Evolutionary conservation across 768 basidiomycete genomes (phyloP).

Genomic region (Lactarius psammicola): DNA sequence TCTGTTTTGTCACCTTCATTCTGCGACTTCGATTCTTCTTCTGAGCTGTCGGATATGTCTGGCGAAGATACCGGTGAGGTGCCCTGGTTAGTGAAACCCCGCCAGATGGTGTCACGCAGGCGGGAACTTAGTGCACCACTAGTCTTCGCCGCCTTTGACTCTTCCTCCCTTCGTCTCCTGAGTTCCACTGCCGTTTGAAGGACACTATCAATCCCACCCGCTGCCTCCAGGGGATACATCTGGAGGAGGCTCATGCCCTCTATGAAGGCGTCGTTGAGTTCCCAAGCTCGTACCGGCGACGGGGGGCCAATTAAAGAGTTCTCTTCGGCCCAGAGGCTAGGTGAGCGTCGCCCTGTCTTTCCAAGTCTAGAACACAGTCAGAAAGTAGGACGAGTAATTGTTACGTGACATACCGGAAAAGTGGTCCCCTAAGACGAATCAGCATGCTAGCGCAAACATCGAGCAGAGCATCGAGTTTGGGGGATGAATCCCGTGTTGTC

Average conservation of each 20-base stretch:
- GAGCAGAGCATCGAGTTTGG: constrained; percentile 66
- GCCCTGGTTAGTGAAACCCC: constrained; percentile 57
- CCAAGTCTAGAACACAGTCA: constrained; percentile 46
- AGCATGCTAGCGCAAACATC: constrained; percentile 72
- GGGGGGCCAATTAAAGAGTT: constrained; percentile 38
- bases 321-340: constrained; percentile 57
- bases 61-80: constrained; percentile 41
- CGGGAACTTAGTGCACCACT: constrained; percentile 52
- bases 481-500: constrained; percentile 51
- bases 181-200: constrained; percentile 67
- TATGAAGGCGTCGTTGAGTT: constrained; percentile 61
- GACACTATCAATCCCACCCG: constrained; percentile 69
- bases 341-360: constrained; percentile 43
- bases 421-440: constrained; percentile 50
- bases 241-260: constrained; percentile 66
- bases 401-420: constrained; percentile 49
- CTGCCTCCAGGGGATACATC: constrained; percentile 58
- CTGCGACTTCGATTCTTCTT: constrained; percentile 31
- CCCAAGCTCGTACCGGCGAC: constrained; percentile 48
- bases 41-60: constrained; percentile 33
- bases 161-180: constrained; percentile 48
- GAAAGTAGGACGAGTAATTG: constrained; percentile 5
- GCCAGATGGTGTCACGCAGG: constrained; percentile 63
- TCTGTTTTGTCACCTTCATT: constrained; percentile 50
- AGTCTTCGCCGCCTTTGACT: constrained; percentile 35